A percentile compares a stretch with the other conserved stretches of the same genome.
phyloP scores from a whole-genome alignment of 1,284 basidiomycete genomes.

The Termitomyces sp. region DNA sequence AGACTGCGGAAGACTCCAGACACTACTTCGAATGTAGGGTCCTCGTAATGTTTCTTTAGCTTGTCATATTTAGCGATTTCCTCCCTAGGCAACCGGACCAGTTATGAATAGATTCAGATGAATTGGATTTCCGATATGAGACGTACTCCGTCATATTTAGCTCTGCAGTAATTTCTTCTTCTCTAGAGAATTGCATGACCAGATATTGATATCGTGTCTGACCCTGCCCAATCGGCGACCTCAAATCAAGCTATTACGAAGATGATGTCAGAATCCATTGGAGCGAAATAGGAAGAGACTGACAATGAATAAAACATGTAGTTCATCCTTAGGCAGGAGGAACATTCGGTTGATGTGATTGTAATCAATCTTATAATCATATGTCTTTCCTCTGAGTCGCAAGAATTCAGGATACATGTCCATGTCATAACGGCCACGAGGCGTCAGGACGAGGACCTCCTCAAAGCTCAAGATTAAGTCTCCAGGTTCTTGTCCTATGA shows the following conservation, averaged over 20 bases:
- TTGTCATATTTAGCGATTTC: conserved; percentile 75
- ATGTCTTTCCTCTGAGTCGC: conserved; percentile 93
- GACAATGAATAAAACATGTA: conserved; percentile 93
- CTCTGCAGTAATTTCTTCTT: conserved; percentile 96
- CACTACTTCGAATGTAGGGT: conserved; percentile 93
- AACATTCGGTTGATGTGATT: conserved; percentile 87
- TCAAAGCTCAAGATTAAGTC: conserved; percentile 95
- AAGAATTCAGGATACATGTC: conserved; percentile 97
- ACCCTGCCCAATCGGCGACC: conserved; percentile 94
- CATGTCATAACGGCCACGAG: conserved; percentile 94
- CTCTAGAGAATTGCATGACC: conserved; percentile 95
- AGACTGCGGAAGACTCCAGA: conserved; percentile 92
- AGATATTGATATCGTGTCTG: conserved; percentile 98
- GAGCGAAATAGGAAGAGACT: conserved; percentile 23
- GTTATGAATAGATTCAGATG: neutral
- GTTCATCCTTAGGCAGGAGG: conserved; percentile 94
- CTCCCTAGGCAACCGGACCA: conserved; percentile 42
- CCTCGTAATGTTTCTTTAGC: conserved; percentile 88
- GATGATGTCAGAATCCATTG: conserved; percentile 1
- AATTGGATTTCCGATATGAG: conserved; percentile 12
- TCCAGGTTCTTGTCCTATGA: conserved; percentile 89
- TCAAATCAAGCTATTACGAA: conserved; percentile 68
- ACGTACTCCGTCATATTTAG: conserved; percentile 89
- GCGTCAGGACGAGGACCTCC: conserved; percentile 95
- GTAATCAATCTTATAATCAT: conserved; percentile 98